Conservation (phyloP, 805 yeast species). For the Hagleromyces aurorensis region DNA sequence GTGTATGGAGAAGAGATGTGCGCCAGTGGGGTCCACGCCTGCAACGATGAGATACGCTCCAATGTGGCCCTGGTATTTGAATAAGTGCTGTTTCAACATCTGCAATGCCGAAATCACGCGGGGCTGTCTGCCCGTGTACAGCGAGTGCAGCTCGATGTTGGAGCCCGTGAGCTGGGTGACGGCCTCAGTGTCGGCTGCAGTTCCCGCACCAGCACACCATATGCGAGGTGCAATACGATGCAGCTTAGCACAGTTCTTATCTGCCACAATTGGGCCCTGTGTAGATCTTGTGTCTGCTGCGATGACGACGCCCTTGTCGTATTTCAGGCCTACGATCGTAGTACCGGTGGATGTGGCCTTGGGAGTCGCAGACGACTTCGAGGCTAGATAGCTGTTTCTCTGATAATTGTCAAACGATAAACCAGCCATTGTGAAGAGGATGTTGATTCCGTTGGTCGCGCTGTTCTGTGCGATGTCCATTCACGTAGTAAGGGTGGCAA, state of each 20-base stretch:
- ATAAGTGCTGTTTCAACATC: conserved; percentile 87
- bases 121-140: conserved; percentile 79
- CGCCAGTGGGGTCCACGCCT: conserved; percentile 94
- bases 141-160: conserved; percentile 81
- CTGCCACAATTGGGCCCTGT: conserved; percentile 93
- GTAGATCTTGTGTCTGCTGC: conserved; percentile 99
- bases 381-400: conserved; percentile 69
- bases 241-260: conserved; percentile 93
- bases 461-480: no score
- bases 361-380: conserved; percentile 65
- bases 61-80: conserved; percentile 93
- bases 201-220: conserved; percentile 99
- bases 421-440: conserved; percentile 84
- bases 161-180: conserved; percentile 91
- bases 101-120: conserved; percentile 91
- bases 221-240: conserved; percentile 84
- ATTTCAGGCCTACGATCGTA: conserved; percentile 96
- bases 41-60: conserved; percentile 99
- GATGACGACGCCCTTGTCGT: conserved; percentile 88
- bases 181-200: conserved; percentile 99
- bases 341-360: conserved; percentile 97
- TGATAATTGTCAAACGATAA: conserved; percentile 88
- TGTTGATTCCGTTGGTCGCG: no score
- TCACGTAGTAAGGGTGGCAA: no score
- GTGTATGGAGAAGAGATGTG: conserved; percentile 85